Evolutionary conservation across 257 asterid species (phyloP), one percentile per base, ranked within the genome.

Genomic region (Asclepias syriaca): DNA sequence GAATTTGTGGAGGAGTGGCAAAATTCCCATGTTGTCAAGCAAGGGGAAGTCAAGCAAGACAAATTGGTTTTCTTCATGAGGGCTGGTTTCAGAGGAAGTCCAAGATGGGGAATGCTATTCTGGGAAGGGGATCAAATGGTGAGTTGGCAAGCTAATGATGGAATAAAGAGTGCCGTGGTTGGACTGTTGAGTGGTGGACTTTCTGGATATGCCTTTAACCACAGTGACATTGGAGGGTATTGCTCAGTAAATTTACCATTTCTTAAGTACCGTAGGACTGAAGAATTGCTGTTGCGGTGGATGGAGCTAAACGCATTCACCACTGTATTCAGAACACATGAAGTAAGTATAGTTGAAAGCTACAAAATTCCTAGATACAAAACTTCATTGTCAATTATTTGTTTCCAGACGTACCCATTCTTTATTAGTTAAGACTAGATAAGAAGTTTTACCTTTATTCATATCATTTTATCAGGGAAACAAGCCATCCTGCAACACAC

Each of bases 41-140:
- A 77, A 75, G 77, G 74, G 68, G 82, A 83, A 50, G 81, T 77
- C 40, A 76, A 75, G 8, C 81, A 81, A 72, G 93, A 90, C 70
- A 56, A 56, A 56, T 77, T 93, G 84, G 98, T 93, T 68, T 93
- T 93, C 92, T 93, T 91, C 84, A 91, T 85, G 98, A 80, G 98
- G 77, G 92, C 98, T 37, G 98, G 98, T 61, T 93, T 89, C 75
- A 82, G 95, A 66, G 81, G 81, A 14, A 89, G 95, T 74, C 96
- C 97, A 1, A 89, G 82, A 82, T 91, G 90, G 93, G 96, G 88
- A 65, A 88, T 89, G 82, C 82, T 93, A 34, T 91, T 91, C 63
- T 93, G 98, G 98, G 98, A 93, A 84, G 98, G 98, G 63, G 98
- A 93, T 75, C 98, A 93, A 85, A 93, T 93, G 98, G 97, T 93